Evolutionary conservation across 2,329 filamentous ascomycete species (phyloP).

Genomic region (Fusarium tanahbumbuense): DNA sequence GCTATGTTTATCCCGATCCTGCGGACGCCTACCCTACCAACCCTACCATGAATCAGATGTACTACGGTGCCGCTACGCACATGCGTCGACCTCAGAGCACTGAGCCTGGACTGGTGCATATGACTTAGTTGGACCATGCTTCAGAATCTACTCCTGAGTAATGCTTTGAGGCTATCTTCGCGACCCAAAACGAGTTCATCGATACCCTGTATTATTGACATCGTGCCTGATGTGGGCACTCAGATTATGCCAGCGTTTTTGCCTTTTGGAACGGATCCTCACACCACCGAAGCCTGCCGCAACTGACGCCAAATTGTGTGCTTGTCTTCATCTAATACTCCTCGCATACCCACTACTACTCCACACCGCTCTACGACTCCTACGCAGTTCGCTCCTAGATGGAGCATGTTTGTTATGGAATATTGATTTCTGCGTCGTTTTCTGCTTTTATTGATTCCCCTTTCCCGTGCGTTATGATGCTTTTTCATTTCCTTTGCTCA

Average conservation of each 20-base stretch:
- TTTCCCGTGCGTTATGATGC: slow-evolving; percentile 32
- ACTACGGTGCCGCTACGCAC: slow-evolving; percentile 73
- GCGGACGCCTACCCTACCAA: slow-evolving; percentile 73
- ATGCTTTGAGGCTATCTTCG: slow-evolving; percentile 5
- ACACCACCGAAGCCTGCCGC: slow-evolving; percentile 29
- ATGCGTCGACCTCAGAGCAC: slow-evolving; percentile 81
- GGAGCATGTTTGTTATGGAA: slow-evolving; percentile 41
- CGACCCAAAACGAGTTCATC: slow-evolving; percentile 23
- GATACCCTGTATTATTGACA: slow-evolving; percentile 44
- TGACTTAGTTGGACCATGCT: slow-evolving; percentile 50
- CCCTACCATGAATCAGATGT: slow-evolving; percentile 73
- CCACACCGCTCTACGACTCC: slow-evolving; percentile 7
- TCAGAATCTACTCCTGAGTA: slow-evolving; percentile 24
- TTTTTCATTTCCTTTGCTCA: slow-evolving; percentile 43
- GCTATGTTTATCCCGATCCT: slow-evolving; percentile 85
- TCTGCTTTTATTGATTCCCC: slow-evolving; percentile 42
- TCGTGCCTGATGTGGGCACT: slow-evolving; percentile 26
- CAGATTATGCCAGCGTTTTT: slow-evolving; percentile 35
- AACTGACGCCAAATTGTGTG: slow-evolving; percentile 34
- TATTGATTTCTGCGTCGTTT: slow-evolving; percentile 27
- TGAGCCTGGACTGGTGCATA: slow-evolving; percentile 67
- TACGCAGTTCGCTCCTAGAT: slow-evolving; percentile 43
- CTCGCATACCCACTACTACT: slow-evolving; percentile 6
- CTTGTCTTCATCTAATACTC: slow-evolving; percentile 41
- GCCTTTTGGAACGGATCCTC: slow-evolving; percentile 35